Conservation (phyloP, 768 basidiomycete genomes). For the Hypholoma fasciculare region DNA sequence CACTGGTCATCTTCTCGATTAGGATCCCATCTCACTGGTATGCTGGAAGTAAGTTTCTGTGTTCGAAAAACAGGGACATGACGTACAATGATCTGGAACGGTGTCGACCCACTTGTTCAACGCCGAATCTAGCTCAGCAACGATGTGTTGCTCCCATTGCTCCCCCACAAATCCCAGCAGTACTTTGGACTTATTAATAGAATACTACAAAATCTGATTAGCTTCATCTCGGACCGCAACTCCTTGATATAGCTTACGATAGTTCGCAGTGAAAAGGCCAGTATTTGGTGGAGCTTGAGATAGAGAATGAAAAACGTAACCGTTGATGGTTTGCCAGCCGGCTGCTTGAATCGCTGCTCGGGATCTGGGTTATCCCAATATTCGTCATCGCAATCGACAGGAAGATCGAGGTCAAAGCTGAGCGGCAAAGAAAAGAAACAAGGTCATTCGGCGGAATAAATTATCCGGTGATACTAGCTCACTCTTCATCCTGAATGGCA, state of each 20-base stretch:
- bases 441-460: too few species aligned
- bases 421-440: too few species aligned
- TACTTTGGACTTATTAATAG: conserved; percentile 76
- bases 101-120: conserved; percentile 72
- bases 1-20: conserved; percentile 40
- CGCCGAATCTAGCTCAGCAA: conserved; percentile 70
- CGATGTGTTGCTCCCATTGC: conserved; percentile 69
- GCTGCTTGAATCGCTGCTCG: conserved; percentile 66
- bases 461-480: background rate
- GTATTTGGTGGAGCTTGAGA: conserved; percentile 62
- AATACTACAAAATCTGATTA: conserved; percentile 51
- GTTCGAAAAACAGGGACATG: background rate
- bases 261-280: conserved; percentile 63
- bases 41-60: background rate
- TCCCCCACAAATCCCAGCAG: conserved; percentile 60
- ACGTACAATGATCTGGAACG: conserved; percentile 59
- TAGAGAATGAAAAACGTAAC: conserved; percentile 56
- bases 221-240: background rate
- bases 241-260: conserved; percentile 45
- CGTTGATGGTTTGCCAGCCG: conserved; percentile 56
- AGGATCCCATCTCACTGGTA: conserved; percentile 55
- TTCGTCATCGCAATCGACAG: conserved; percentile 67
- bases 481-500: conserved; percentile 83
- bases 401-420: conserved; percentile 76
- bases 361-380: conserved; percentile 71